Conservation (phyloP, 495 filamentous ascomycete species). For the Entonaema liquescens region DNA sequence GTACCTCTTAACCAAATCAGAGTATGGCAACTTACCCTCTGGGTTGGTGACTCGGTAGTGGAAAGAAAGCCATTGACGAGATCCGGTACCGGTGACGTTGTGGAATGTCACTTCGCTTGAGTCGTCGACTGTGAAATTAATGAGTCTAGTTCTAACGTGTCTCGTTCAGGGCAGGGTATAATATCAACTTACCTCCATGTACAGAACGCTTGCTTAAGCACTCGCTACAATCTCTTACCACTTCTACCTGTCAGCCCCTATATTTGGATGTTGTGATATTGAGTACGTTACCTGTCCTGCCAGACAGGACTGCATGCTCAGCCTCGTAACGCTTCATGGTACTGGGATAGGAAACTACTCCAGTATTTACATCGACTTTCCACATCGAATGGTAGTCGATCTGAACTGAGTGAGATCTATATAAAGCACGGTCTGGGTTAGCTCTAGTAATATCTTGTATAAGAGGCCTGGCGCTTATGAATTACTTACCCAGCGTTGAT, state of each 20-base stretch:
- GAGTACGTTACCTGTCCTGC: slow-evolving; percentile 41
- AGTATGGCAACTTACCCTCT: slow-evolving; percentile 36
- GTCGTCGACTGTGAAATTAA: slow-evolving; percentile 10
- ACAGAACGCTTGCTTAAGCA: slow-evolving; percentile 48
- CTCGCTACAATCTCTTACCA: slow-evolving; percentile 39
- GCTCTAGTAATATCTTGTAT: not conserved
- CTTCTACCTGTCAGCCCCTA: slow-evolving; percentile 19
- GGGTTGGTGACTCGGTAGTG: slow-evolving; percentile 50
- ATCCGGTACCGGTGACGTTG: slow-evolving; percentile 53
- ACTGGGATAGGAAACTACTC: slow-evolving; percentile 48
- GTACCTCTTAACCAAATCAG: not conserved
- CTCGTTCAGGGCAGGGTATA: not conserved
- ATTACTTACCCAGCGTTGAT: slow-evolving; percentile 46
- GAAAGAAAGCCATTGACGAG: slow-evolving; percentile 53
- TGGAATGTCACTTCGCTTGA: slow-evolving; percentile 48
- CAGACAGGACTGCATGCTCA: slow-evolving; percentile 43
- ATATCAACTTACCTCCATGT: slow-evolving; percentile 35
- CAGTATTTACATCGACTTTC: slow-evolving; percentile 55
- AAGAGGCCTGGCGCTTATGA: not conserved
- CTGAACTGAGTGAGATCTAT: slow-evolving; percentile 44
- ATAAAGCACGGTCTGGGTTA: not conserved
- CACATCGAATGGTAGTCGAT: slow-evolving; percentile 57
- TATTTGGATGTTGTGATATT: not conserved
- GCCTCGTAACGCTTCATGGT: slow-evolving; percentile 49
- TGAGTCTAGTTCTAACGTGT: slow-evolving; percentile 15